Conservation (phyloP, 1,284 basidiomycete species). For the Apiotrichum veenhuisii region DNA sequence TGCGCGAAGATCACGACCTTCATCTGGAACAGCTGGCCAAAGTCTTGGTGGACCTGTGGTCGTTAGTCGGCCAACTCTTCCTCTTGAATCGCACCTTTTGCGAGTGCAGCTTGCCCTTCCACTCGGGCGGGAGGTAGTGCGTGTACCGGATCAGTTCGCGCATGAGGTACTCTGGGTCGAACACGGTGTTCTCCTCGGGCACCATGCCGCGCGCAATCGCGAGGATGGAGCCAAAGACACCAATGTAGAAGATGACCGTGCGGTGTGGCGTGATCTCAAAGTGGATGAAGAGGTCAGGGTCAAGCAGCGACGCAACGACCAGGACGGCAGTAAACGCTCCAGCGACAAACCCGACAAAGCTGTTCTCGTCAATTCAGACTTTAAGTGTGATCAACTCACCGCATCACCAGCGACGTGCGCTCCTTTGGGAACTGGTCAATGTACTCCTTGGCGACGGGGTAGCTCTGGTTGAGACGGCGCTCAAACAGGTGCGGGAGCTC, state of each 20-base stretch:
- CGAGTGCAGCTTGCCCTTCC: slow-evolving; percentile 85
- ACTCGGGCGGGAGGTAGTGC: slow-evolving; percentile 89
- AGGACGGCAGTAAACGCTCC: slow-evolving; percentile 96
- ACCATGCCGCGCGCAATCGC: slow-evolving; percentile 92
- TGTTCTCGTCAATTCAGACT: slow-evolving; percentile 37
- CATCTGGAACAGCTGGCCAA: slow-evolving; percentile 82
- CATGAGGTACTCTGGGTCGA: slow-evolving; percentile 90
- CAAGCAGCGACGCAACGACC: slow-evolving; percentile 80
- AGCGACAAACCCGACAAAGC: slow-evolving; percentile 91
- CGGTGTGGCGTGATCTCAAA: slow-evolving; percentile 92
- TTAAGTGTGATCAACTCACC: slow-evolving; percentile 55
- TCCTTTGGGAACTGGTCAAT: slow-evolving; percentile 97
- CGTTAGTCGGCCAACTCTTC: slow-evolving; percentile 6
- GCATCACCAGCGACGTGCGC: slow-evolving; percentile 79
- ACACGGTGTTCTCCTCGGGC: slow-evolving; percentile 86
- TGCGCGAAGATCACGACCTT: slow-evolving; percentile 81
- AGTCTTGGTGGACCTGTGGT: slow-evolving; percentile 74
- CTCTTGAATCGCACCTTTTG: slow-evolving; percentile 59
- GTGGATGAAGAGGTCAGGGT: slow-evolving; percentile 85
- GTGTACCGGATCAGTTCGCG: slow-evolving; percentile 86
- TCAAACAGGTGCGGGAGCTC: slow-evolving; percentile 92
- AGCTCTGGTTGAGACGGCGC: slow-evolving; percentile 78
- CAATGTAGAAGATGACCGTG: slow-evolving; percentile 89
- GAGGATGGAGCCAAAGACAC: slow-evolving; percentile 79
- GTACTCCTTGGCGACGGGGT: slow-evolving; percentile 86